These are phyloP conservation scores for Pseudocercospora vitis DNA, from an alignment of 2,329 filamentous ascomycete genomes.

Conservation along the genomic window DNA sequence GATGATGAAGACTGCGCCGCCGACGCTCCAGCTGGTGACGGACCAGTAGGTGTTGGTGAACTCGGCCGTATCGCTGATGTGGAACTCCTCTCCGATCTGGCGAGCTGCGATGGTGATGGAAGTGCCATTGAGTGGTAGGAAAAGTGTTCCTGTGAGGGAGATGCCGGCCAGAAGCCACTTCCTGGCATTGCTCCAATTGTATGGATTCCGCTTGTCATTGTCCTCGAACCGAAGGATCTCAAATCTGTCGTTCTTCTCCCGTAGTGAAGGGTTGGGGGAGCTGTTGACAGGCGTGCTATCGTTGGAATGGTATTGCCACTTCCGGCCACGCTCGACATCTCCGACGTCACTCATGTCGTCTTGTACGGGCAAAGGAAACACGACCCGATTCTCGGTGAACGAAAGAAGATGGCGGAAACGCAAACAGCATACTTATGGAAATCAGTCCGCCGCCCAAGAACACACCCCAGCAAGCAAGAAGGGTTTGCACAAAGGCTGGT, in stretches of 20 bases:
- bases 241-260: conserved; percentile 20
- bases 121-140: conserved; percentile 41
- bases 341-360: conserved; percentile 1
- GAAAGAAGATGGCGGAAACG: neutral
- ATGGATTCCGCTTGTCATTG: conserved; percentile 43
- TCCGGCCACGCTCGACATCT: conserved; percentile 1
- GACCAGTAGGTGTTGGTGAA: conserved; percentile 45
- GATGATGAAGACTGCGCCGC: conserved; percentile 41
- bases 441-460: neutral
- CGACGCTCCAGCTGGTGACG: conserved; percentile 40
- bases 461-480: neutral
- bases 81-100: conserved; percentile 38
- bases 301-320: conserved; percentile 12
- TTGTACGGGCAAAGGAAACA: neutral
- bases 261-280: conserved; percentile 14
- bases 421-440: conserved; percentile 6
- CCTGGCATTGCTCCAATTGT: conserved; percentile 36
- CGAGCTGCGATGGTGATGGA: conserved; percentile 39
- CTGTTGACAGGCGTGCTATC: conserved; percentile 5
- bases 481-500: conserved; percentile 1
- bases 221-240: conserved; percentile 49
- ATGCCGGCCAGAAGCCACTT: conserved; percentile 40
- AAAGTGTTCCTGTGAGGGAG: conserved; percentile 37
- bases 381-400: neutral
- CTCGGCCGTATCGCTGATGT: conserved; percentile 35